Evolutionary conservation across 2,329 filamentous ascomycete genomes (phyloP).

Genomic region (Aspergillus glaucus): DNA sequence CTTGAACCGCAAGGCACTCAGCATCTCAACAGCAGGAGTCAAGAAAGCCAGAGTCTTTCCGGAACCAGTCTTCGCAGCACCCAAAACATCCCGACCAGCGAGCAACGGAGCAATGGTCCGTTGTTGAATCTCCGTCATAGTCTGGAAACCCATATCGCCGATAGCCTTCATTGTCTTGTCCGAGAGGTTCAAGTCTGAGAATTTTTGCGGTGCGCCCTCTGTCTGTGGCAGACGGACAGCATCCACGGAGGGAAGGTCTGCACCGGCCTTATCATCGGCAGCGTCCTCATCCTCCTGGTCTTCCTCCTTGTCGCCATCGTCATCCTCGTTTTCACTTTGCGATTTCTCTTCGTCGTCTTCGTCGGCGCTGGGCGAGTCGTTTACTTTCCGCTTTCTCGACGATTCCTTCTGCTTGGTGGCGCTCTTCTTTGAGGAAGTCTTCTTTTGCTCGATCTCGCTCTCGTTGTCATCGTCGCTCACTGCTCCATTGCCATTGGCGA

Average conservation of each 20-base stretch:
- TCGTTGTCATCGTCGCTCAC: constrained; percentile 14
- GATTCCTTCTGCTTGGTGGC: neutral
- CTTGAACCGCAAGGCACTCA: constrained; percentile 85
- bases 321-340: constrained; percentile 12
- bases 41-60: constrained; percentile 95
- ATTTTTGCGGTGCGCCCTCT: constrained; percentile 60
- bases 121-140: constrained; percentile 92
- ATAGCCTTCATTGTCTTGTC: constrained; percentile 86
- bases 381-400: constrained; percentile 1
- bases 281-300: constrained; percentile 25
- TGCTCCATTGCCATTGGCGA: constrained; percentile 17
- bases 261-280: constrained; percentile 34
- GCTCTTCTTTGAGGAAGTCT: neutral
- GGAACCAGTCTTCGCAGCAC: constrained; percentile 91
- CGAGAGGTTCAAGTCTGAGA: constrained; percentile 76
- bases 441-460: neutral
- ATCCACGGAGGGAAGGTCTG: constrained; percentile 48
- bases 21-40: constrained; percentile 89
- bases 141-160: constrained; percentile 84
- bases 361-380: constrained; percentile 28
- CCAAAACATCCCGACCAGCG: constrained; percentile 85
- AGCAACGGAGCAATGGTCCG: constrained; percentile 80
- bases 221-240: constrained; percentile 53
- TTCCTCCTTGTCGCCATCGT: constrained; percentile 11
- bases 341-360: constrained; percentile 17